phyloP scores from a whole-genome alignment of 345 rosid genomes.

The Cardamine chenopodiifolia region DNA sequence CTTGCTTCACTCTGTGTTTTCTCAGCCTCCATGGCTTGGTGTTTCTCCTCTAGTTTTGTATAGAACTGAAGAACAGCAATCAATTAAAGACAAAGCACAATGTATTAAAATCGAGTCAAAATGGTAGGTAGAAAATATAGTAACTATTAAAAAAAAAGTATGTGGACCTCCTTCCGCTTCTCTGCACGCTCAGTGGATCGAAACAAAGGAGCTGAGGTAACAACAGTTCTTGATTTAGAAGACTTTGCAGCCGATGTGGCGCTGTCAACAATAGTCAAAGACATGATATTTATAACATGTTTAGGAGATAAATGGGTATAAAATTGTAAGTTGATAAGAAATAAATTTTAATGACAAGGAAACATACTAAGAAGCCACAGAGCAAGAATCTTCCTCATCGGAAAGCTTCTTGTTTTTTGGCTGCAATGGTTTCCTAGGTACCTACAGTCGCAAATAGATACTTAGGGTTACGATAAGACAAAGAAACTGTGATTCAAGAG shows the following conservation, averaged over 20 bases:
- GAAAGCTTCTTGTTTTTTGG: constrained; percentile 69
- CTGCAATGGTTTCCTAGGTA: constrained; percentile 64
- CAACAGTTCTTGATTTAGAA: constrained; percentile 47
- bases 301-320: background rate
- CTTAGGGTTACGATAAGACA: background rate
- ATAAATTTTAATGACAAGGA: constrained; percentile 7
- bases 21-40: constrained; percentile 82
- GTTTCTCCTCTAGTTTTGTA: constrained; percentile 81
- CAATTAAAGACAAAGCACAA: background rate
- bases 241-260: constrained; percentile 60
- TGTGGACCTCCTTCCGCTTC: constrained; percentile 79
- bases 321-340: background rate
- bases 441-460: constrained; percentile 42
- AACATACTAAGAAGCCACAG: constrained; percentile 68
- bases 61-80: constrained; percentile 57
- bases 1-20: constrained; percentile 71
- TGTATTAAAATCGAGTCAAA: background rate
- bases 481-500: background rate
- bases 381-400: constrained; percentile 74
- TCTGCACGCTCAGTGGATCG: constrained; percentile 79
- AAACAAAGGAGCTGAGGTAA: constrained; percentile 71
- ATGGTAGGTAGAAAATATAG: background rate
- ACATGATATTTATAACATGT: background rate
- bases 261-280: constrained; percentile 51
- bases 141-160: background rate